Evolutionary conservation across 2,329 filamentous ascomycete genomes (phyloP), one percentile per base, ranked within the genome.

Genomic region (Hortaea sp.): DNA sequence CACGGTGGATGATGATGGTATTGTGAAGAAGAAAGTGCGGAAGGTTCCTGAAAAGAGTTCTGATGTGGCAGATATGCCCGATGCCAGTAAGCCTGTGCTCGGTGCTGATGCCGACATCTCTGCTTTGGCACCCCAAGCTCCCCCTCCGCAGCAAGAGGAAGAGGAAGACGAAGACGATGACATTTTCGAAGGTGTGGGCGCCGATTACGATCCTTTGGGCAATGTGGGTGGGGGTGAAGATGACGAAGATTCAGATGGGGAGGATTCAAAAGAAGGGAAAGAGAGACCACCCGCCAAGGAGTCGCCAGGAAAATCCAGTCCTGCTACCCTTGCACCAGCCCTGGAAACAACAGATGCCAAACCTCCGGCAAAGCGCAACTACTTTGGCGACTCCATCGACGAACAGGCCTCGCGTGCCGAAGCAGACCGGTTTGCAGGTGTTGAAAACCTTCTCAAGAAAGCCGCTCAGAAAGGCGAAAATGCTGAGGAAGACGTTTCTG

Each of bases 161-260:
- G 32, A 9, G 32, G 67, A 66, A n/a, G 70, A 74, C 2, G 72
- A 76, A 5, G 76, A 79, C 37, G 75, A 75, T 29, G 78, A 82
- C 57, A 82, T 83, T 42, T 83, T 82, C 53, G 74, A 69, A 35
- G 78, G 75, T 1, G 76, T 75, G 2, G 78, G 77, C 1, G 71
- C 69, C 5, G 75, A 75, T 41, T 82, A 81, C 58, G 71, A 82
- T 52, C 79, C 79, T 1, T 69, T 82, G 35, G 77, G 69, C 6
- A 71, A 69, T 29, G 54, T 76, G 3, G 69, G 66, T 6, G 70
- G 73, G n/a, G 71, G 72, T 6, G 69, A 71, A 5, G 67, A 69
- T 39, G 53, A 49, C 28, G 65, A 65, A 39, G 69, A 67, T 3
- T 63, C 59, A n/a, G 53, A 50, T 3, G 45, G 41, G 40, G 51